Evolutionary conservation across 1,284 basidiomycete species (phyloP).

Genomic region (Cutaneotrichosporon cutaneum): DNA sequence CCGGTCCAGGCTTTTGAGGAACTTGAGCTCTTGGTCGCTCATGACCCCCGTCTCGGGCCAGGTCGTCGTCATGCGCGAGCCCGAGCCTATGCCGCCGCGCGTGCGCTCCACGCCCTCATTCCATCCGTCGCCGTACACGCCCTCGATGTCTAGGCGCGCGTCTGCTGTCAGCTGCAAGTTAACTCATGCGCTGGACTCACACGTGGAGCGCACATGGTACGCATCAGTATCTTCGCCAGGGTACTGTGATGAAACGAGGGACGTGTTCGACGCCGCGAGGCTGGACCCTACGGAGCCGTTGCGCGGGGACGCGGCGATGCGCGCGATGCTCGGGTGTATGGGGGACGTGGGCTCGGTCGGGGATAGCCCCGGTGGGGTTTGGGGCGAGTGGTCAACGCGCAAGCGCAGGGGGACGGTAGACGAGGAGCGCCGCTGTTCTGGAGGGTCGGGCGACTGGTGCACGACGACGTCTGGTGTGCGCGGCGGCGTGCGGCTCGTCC

Average conservation of each 20-base stretch:
- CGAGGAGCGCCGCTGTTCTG: background rate
- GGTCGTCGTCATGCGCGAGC: conserved; percentile 56
- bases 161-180: conserved; percentile 49
- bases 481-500: background rate
- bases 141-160: conserved; percentile 74
- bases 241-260: conserved; percentile 34
- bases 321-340: conserved; percentile 18
- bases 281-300: conserved; percentile 8
- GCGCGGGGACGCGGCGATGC: conserved; percentile 12
- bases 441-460: background rate
- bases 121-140: conserved; percentile 87
- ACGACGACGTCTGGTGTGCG: background rate
- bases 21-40: conserved; percentile 60
- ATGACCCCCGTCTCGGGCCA: conserved; percentile 52
- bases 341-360: conserved; percentile 15
- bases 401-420: conserved; percentile 1
- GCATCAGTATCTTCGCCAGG: conserved; percentile 73
- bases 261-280: conserved; percentile 10
- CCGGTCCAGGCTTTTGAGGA: conserved; percentile 67
- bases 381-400: background rate
- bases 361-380: background rate
- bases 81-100: conserved; percentile 64
- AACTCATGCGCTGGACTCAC: conserved; percentile 29
- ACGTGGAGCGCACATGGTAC: conserved; percentile 82
- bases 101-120: conserved; percentile 88